phyloP scores from a whole-genome alignment of 2,329 filamentous ascomycete genomes.

The Arthroderma uncinatum region DNA sequence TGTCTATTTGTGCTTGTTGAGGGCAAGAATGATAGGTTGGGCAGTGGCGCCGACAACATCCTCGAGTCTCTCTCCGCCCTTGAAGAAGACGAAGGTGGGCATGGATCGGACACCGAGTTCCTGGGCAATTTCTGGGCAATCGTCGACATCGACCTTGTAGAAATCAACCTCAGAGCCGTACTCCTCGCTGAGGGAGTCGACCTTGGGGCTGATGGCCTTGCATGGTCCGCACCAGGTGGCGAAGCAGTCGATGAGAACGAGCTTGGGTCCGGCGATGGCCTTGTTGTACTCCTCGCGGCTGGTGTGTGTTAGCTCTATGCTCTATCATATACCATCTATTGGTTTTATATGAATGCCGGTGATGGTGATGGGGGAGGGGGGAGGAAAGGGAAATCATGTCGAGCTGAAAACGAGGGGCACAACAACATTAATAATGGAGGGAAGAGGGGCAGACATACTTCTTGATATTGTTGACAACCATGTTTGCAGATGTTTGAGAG shows the following conservation, averaged over 20 bases:
- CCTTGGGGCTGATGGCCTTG: constrained; percentile 43
- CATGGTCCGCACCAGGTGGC: constrained; percentile 49
- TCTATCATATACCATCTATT: background rate
- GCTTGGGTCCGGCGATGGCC: constrained; percentile 40
- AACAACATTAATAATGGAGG: too few species aligned
- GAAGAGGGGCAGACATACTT: constrained; percentile 27
- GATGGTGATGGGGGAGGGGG: constrained; percentile 1
- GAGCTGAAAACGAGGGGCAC: background rate
- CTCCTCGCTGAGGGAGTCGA: constrained; percentile 41
- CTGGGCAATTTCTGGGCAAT: constrained; percentile 39
- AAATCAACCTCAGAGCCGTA: constrained; percentile 40
- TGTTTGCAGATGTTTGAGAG: constrained; percentile 34
- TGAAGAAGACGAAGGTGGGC: constrained; percentile 33
- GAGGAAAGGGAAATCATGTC: background rate
- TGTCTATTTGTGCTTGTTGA: constrained; percentile 14
- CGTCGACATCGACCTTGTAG: constrained; percentile 46
- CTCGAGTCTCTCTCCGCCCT: constrained; percentile 27
- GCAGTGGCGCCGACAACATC: constrained; percentile 54
- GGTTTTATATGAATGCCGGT: background rate
- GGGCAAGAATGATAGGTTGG: constrained; percentile 42
- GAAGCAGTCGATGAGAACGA: constrained; percentile 46
- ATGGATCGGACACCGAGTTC: constrained; percentile 42
- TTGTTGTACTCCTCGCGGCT: constrained; percentile 32
- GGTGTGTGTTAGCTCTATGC: constrained; percentile 12
- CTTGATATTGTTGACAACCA: constrained; percentile 36